These are phyloP conservation scores for Pseudogymnoascus sp. DNA, from an alignment of 2,329 filamentous ascomycete species.

Conservation along the genomic window DNA sequence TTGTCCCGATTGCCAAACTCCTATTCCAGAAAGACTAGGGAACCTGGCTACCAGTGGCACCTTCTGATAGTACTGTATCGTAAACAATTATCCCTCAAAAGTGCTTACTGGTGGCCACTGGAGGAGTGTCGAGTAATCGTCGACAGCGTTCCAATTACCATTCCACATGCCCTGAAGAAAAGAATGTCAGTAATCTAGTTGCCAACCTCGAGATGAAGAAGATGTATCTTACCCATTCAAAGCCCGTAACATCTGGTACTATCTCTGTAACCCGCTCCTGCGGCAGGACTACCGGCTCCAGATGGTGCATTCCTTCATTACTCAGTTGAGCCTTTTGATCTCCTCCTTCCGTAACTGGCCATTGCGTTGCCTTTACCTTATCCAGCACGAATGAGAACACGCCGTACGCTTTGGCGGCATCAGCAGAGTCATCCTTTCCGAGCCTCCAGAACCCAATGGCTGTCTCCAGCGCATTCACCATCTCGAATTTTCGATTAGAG, in stretches of 20 bases:
- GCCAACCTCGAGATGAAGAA: background rate
- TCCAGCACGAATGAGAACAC: slow-evolving; percentile 14
- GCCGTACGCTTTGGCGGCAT: slow-evolving; percentile 13
- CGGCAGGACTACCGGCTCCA: background rate
- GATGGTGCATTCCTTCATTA: background rate
- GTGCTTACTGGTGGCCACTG: background rate
- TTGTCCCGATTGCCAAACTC: background rate
- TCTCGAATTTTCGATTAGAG: slow-evolving; percentile 7
- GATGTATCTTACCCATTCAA: slow-evolving; percentile 1
- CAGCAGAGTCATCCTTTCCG: slow-evolving; percentile 11
- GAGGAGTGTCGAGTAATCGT: background rate
- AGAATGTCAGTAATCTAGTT: background rate
- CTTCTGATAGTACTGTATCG: background rate
- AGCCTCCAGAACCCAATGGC: slow-evolving; percentile 11
- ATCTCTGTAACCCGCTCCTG: background rate
- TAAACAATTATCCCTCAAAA: background rate
- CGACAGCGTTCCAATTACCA: background rate
- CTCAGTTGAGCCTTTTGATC: background rate
- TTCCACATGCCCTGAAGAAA: background rate
- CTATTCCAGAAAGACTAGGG: background rate
- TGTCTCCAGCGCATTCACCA: slow-evolving; percentile 12
- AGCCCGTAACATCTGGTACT: background rate
- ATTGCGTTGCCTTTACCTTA: slow-evolving; percentile 7
- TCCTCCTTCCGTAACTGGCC: background rate
- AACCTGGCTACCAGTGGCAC: background rate